Evolutionary conservation across 495 filamentous ascomycete species (phyloP).

Genomic region (Pyrenula massariospora): DNA sequence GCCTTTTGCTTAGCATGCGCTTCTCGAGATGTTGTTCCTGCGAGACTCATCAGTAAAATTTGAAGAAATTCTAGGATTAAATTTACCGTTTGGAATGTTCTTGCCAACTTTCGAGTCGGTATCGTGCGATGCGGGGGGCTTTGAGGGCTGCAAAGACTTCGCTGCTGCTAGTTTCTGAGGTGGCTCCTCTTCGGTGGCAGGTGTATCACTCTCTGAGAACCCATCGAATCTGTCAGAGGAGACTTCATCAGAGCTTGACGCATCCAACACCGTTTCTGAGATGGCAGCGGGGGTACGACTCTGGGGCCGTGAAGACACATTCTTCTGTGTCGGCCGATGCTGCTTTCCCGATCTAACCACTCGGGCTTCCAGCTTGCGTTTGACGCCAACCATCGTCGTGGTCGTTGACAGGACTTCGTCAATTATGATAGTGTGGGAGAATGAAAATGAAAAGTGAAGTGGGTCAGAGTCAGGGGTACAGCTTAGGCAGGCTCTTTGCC

Average conservation of each 20-base stretch:
- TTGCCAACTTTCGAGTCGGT: neutral
- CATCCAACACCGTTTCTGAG: neutral
- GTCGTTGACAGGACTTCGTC: neutral
- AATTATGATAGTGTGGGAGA: too few species aligned
- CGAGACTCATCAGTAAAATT: conserved; percentile 8
- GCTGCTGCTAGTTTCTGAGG: too few species aligned
- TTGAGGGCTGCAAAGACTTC: neutral
- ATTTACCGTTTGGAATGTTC: neutral
- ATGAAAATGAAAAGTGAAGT: too few species aligned
- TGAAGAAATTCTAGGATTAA: conserved; percentile 8
- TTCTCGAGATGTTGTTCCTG: conserved; percentile 51
- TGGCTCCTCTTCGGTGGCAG: neutral
- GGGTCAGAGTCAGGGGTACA: too few species aligned
- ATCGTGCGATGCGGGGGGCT: neutral
- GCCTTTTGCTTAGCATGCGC: conserved; percentile 87
- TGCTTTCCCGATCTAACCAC: neutral
- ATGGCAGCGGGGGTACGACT: neutral
- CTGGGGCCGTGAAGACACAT: neutral
- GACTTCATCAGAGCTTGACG: neutral
- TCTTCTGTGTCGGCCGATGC: neutral
- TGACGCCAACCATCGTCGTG: neutral
- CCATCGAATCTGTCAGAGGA: neutral
- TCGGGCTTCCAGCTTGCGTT: neutral
- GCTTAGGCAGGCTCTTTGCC: too few species aligned
- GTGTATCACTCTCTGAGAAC: neutral